phyloP scores from a whole-genome alignment of 768 basidiomycete genomes.

The Mycena metata region DNA sequence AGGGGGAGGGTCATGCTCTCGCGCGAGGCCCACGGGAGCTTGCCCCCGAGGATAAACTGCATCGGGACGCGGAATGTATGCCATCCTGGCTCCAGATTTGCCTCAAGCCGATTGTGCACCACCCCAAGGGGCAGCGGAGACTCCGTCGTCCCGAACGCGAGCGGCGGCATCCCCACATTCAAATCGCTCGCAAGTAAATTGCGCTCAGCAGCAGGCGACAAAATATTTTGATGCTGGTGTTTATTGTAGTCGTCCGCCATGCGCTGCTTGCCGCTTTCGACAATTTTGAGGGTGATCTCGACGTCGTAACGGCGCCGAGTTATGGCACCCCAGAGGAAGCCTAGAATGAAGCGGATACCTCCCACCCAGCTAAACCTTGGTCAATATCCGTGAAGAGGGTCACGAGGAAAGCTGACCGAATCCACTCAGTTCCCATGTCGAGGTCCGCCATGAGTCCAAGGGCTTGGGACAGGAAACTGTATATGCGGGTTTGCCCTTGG shows the following conservation, averaged over 20 bases:
- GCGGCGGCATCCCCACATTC: conserved; percentile 42
- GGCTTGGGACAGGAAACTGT: conserved; percentile 71
- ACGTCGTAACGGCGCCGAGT: conserved; percentile 58
- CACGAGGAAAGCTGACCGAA: conserved; percentile 56
- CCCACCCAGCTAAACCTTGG: too few relatives aligned
- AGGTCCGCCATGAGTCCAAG: conserved; percentile 73
- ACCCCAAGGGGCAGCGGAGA: conserved; percentile 25
- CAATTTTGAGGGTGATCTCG: conserved; percentile 63
- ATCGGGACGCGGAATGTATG: conserved; percentile 62
- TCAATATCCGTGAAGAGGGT: too few relatives aligned
- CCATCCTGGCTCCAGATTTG: conserved; percentile 51
- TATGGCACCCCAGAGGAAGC: conserved; percentile 45
- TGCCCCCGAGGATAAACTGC: conserved; percentile 46
- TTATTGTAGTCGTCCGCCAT: conserved; percentile 57
- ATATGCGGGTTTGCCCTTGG: conserved; percentile 57
- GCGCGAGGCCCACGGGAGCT: conserved; percentile 35
- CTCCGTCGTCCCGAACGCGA: conserved; percentile 38
- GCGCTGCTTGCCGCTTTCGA: conserved; percentile 60
- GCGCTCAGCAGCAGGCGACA: neutral
- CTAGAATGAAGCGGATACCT: conserved; percentile 45
- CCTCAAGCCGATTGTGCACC: conserved; percentile 28
- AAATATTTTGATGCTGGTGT: conserved; percentile 30
- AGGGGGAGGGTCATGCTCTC: conserved; percentile 40
- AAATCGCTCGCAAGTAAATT: too few relatives aligned
- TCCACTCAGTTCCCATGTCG: conserved; percentile 73